Evolutionary conservation across 371 early-diverging fungal species (phyloP), one percentile per base, ranked within the genome.

Genomic region (Sporodiniella umbellata): DNA sequence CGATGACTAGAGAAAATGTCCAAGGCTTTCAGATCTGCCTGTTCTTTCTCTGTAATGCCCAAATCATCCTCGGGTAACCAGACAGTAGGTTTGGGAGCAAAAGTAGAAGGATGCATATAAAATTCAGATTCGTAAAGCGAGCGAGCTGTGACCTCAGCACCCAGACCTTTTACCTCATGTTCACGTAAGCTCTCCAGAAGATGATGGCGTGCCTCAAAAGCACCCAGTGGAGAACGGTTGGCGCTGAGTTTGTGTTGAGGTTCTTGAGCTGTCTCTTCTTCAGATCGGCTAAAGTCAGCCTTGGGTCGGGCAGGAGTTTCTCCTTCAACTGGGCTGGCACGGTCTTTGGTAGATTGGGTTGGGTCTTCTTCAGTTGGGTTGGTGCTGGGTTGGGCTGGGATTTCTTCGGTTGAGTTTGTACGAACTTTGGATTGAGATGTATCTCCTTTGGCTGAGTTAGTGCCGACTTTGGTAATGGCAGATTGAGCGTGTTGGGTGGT

Each of bases 61-160:
- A 58, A 31, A n/a, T 64, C 64, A 23, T 68, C 68, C 17, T 64
- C 62, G 40, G 68, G 64, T 3, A 68, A 22, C 68, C 68, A 68
- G 15, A 68, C 53, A n/a, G 56, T 56, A 8, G 60, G 61, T 4
- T 53, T 46, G 14, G 54, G 38, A 6, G 35, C 25, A 17, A 38
- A 51, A 7, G 53, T 45, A 4, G 62, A 51, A 6, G 68, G 68
- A 42, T 68, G 64, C 53, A 62, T 53, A n/a, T 66, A 66, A n/a
- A 62, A 24, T 23, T 62, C 58, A 2, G 50, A 14, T 19, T 48
- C 62, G 25, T 52, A 63, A 3, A 63, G n/a, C 2, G 42, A 46
- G 33, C 43, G 46, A 1, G 58, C 63, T 4, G 58, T 52, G 11
- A 26, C 30, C 2, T 51, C 15, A 12, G 57, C 51, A 0, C 43